Evolutionary conservation across 2,329 filamentous ascomycete genomes (phyloP), one percentile per base, ranked within the genome.

Genomic region (Amesomyces nigricolor): DNA sequence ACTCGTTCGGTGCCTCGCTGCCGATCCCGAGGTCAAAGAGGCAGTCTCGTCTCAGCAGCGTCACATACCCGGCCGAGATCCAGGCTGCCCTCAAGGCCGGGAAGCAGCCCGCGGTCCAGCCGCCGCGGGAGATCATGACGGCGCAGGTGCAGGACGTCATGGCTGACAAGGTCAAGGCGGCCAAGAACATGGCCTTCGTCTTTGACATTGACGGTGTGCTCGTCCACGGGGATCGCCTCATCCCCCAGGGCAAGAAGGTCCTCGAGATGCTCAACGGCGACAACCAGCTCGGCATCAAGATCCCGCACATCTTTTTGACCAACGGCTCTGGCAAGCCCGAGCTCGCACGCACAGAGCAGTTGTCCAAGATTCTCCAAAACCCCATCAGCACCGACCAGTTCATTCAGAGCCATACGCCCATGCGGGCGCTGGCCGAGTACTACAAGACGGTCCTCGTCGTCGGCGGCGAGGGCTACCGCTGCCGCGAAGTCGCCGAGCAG

Each of bases 151-250:
- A 90, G 72, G 81, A 85, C 60, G 75, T 89, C 61, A 77, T 80
- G 63, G 71, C 78, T 54, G 79, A 85, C 63, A 88, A 87, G 73
- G 86, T 87, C 14, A 72, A 73, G 30, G 78, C 79, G 56, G 86
- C 85, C 56, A 89, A 89, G 78, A 85, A 89, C 74, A 89, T 90
- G 85, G 85, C 85, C 6, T 91, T 91, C 62, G 87, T 85, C 65
- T 91, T 91, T 61, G 88, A 91, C 70, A 86, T 87, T 57, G 88
- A 90, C 64, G 87, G 86, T 74, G 86, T 90, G 56, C 76, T 89
- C 22, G 86, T 88, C 54, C 86, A 88, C 71, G 85, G 85, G 65
- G 85, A 86, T 71, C 77, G 85, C 56, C 72, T 87, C 56, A 88
- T 89, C 60, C 83, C 83, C 42, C 80, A 88, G 72, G 85, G 83